Evolutionary conservation across 805 yeast genomes (phyloP).

Genomic region (Pichia californica): DNA sequence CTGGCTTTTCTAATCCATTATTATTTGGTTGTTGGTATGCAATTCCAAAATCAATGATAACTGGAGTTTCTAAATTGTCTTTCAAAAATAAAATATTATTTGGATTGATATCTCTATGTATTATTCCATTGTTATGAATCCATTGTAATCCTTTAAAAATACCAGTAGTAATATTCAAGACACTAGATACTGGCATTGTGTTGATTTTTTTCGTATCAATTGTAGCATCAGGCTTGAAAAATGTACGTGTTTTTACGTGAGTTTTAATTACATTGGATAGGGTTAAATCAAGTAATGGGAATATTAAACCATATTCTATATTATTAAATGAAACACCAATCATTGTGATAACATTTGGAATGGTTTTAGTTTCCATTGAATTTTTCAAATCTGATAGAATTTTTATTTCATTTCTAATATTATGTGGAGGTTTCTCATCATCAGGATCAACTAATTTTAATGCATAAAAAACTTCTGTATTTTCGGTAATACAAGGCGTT

Average conservation of each 20-base stretch:
- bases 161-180: slow-evolving; percentile 30
- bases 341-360: slow-evolving; percentile 12
- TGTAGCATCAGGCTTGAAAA: slow-evolving; percentile 17
- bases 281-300: slow-evolving; percentile 35
- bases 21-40: slow-evolving; percentile 41
- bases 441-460: slow-evolving; percentile 44
- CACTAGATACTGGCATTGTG: slow-evolving; percentile 11
- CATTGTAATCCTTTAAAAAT: slow-evolving; percentile 45
- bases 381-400: slow-evolving; percentile 26
- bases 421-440: slow-evolving; percentile 49
- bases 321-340: slow-evolving; percentile 15
- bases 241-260: slow-evolving; percentile 27
- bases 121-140: slow-evolving; percentile 59
- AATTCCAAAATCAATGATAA: slow-evolving; percentile 38
- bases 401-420: slow-evolving; percentile 38
- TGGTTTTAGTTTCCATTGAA: background rate
- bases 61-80: slow-evolving; percentile 22
- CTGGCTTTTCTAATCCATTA: slow-evolving; percentile 56
- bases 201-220: slow-evolving; percentile 13
- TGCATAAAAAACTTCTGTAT: slow-evolving; percentile 35
- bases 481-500: no score
- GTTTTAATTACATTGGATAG: slow-evolving; percentile 31
- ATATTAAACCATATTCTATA: slow-evolving; percentile 34
- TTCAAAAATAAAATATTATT: slow-evolving; percentile 43
- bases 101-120: slow-evolving; percentile 75